A percentile compares a stretch with the other conserved stretches of the same genome.
Evolutionary conservation across 495 filamentous ascomycete genomes (phyloP).

Genomic region (Penicillium riverlandense): DNA sequence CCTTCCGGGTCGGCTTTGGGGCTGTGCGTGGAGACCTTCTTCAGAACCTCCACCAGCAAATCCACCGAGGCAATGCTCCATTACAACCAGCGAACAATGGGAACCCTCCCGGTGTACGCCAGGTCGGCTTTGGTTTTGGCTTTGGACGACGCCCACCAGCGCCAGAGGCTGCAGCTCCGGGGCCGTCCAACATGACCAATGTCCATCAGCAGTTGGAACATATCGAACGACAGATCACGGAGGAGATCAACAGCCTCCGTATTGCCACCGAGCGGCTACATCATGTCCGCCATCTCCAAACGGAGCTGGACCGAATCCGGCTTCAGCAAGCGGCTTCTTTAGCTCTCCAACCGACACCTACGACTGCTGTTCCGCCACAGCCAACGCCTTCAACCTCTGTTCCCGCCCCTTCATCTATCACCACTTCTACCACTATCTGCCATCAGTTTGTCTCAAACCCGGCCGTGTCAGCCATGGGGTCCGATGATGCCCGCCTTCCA

Average conservation of each 20-base stretch:
- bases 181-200: constrained; percentile 8
- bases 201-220: constrained; percentile 53
- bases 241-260: constrained; percentile 52
- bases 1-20: constrained; percentile 52
- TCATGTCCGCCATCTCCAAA: constrained; percentile 48
- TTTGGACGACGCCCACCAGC: constrained; percentile 24
- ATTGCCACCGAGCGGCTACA: constrained; percentile 50
- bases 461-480: constrained; percentile 38
- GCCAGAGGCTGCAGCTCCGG: constrained; percentile 4
- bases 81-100: constrained; percentile 25
- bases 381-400: constrained; percentile 4
- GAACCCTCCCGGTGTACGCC: constrained; percentile 25
- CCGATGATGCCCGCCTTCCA: constrained; percentile 63
- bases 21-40: constrained; percentile 47
- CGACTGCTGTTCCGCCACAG: no score
- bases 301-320: constrained; percentile 57
- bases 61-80: constrained; percentile 33
- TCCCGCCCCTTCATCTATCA: constrained; percentile 11
- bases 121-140: constrained; percentile 38
- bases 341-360: constrained; percentile 1
- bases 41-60: constrained; percentile 44
- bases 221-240: constrained; percentile 58
- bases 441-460: constrained; percentile 28
- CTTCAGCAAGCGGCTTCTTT: constrained; percentile 27
- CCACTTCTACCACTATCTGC: constrained; percentile 13